Conservation (phyloP, 2,329 filamentous ascomycete genomes). For the Fusarium sp. region DNA sequence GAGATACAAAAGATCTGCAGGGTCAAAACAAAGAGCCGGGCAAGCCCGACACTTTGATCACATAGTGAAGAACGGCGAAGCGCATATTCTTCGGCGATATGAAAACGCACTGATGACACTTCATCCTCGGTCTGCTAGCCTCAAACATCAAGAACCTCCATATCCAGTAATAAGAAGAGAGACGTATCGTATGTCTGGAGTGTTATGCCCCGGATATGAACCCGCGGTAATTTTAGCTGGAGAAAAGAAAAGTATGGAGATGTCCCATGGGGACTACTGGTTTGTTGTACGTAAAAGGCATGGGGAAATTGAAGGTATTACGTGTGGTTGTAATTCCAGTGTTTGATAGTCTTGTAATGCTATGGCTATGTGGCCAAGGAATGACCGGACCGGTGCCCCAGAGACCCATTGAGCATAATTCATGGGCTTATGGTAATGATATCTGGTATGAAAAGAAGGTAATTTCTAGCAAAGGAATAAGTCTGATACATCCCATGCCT, state of each 20-base stretch:
- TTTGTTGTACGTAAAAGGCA: constrained; percentile 44
- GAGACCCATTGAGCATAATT: constrained; percentile 6
- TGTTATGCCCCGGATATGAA: constrained; percentile 21
- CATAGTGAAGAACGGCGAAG: not conserved
- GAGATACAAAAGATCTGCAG: constrained; percentile 22
- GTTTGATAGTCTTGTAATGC: constrained; percentile 1
- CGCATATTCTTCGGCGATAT: not conserved
- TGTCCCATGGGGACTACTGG: constrained; percentile 42
- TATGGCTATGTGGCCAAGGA: constrained; percentile 11
- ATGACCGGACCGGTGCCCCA: constrained; percentile 1
- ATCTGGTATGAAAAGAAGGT: not conserved
- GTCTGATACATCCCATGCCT: constrained; percentile 26
- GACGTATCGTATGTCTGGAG: constrained; percentile 40
- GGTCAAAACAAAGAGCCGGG: constrained; percentile 18
- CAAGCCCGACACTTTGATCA: constrained; percentile 21
- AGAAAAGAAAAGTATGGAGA: constrained; percentile 13
- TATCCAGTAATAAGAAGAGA: constrained; percentile 6
- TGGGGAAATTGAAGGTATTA: constrained; percentile 9
- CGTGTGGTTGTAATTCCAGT: constrained; percentile 3
- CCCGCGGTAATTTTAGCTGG: constrained; percentile 17
- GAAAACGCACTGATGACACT: constrained; percentile 20
- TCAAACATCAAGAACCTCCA: constrained; percentile 5
- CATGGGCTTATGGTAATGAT: not conserved
- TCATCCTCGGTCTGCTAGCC: constrained; percentile 15
- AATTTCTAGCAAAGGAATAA: constrained; percentile 19